A percentile compares a stretch with the other conserved stretches of the same genome.
These are phyloP conservation scores for Pichia scutulata DNA, from an alignment of 805 yeast genomes.

Conservation along the genomic window DNA sequence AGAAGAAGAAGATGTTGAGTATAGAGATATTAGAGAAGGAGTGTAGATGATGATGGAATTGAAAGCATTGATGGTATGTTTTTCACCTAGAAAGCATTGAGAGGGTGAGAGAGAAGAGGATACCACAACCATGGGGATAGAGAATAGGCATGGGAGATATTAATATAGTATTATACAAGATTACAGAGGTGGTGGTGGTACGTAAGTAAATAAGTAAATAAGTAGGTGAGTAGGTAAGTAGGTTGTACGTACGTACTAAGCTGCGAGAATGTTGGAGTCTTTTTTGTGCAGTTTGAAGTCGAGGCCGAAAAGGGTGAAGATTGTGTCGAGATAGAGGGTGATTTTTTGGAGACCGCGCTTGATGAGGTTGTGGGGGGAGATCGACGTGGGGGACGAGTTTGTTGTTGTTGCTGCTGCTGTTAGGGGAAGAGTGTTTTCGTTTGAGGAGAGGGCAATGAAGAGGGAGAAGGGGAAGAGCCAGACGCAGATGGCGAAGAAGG, in stretches of 20 bases:
- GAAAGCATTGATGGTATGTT: background rate
- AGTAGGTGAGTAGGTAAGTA: too few relatives aligned
- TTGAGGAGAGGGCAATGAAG: conserved; percentile 86
- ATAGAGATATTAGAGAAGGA: background rate
- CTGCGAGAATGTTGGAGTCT: too few relatives aligned
- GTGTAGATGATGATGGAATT: background rate
- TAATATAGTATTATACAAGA: too few relatives aligned
- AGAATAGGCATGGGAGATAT: too few relatives aligned
- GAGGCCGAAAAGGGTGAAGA: background rate
- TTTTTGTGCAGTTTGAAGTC: background rate
- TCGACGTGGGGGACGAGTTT: conserved; percentile 14
- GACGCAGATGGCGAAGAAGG: conserved; percentile 86
- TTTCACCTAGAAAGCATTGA: background rate
- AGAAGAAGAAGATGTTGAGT: background rate
- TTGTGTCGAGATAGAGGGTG: background rate
- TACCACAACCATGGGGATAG: too few relatives aligned
- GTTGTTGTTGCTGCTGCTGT: too few relatives aligned
- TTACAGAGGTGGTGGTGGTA: too few relatives aligned
- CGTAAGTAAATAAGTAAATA: too few relatives aligned
- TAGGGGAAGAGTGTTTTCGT: conserved; percentile 88
- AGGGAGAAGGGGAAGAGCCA: conserved; percentile 94
- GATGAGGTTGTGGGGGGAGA: background rate
- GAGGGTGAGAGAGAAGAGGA: background rate
- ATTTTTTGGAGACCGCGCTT: background rate
- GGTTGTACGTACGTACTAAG: too few relatives aligned